Evolutionary conservation across 495 filamentous ascomycete species (phyloP), one percentile per base, ranked within the genome.

Genomic region (Astrothelium macrocarpum): DNA sequence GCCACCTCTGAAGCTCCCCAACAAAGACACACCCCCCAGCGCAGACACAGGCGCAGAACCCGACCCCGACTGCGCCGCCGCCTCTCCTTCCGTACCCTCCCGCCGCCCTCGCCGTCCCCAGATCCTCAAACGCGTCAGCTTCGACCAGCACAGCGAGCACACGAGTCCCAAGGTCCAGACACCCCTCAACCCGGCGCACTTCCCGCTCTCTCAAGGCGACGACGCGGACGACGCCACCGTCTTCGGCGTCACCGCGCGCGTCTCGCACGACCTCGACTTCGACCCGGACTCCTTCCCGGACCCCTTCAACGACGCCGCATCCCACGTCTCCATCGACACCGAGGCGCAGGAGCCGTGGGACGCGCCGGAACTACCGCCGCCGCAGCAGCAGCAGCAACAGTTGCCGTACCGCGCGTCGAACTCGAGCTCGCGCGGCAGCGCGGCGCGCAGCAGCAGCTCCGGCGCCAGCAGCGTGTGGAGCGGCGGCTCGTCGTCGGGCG

Each of bases 121-220:
- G 26, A 67, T 67, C 39, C 25, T 65, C 20, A 67, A 66, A 53
- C 66, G 66, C 59, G 61, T 59, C 16, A 60, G 63, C 58, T 39
- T 65, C 26, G 68, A 67, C 16, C 68, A 71, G 39, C 18, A 60
- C 16, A 59, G 53, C 43, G 63, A 66, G 39, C 59, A 46, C 61
- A 32, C 20, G 42, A 59, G n/a, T 43, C 42, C 61, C 16, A 28
- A 43, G n/a, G 32, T 49, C 59, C 34, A 36, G 26, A 58, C 23
- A n/a, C 63, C 67, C 28, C 63, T 64, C 49, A 42, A 11, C 10
- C 59, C 59, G 39, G 64, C 60, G 46, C 68, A 68, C 32, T 63
- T 67, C 60, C 67, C 68, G n/a, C 34, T 70, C 25, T 64, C 64
- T 0, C 59, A 63, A 5, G 45, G 34, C 28, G 61, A 56, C 20